phyloP scores from a whole-genome alignment of 257 asterid genomes.

The Forsythia suspensa region DNA sequence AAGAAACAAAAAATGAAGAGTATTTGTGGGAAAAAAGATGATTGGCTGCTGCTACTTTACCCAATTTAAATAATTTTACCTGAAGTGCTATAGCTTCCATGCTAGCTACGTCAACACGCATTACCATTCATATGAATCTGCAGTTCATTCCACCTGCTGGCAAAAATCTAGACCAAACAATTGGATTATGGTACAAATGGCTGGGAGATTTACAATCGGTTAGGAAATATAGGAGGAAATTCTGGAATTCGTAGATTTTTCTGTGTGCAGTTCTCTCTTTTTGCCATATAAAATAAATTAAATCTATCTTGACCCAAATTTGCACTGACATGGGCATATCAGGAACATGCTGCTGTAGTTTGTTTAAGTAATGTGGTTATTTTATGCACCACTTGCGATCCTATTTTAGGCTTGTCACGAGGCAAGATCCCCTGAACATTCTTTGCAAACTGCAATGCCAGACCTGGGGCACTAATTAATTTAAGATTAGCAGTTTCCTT shows the following conservation, averaged over 20 bases:
- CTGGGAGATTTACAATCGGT: not conserved
- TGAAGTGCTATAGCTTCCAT: not conserved
- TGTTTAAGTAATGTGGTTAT: not conserved
- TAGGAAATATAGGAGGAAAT: not conserved
- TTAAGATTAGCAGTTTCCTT: too few species aligned
- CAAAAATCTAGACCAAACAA: not conserved
- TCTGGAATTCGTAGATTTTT: not conserved
- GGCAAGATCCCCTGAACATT: not conserved
- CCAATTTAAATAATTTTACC: not conserved
- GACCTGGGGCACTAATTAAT: not conserved
- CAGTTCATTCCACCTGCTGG: not conserved
- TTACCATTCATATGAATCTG: not conserved
- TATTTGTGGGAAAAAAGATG: not conserved
- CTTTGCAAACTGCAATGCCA: not conserved
- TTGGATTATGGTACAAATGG: not conserved
- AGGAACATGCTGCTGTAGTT: not conserved
- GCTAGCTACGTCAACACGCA: not conserved
- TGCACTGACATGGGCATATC: not conserved
- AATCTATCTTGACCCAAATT: not conserved
- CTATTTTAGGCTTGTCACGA: not conserved
- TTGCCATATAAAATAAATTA: not conserved
- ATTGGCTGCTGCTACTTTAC: not conserved
- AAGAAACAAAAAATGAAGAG: not conserved
- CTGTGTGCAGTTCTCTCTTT: not conserved
- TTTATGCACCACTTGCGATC: not conserved